Conservation (phyloP, 2,329 filamentous ascomycete genomes). For the Colletotrichum somersetense region DNA sequence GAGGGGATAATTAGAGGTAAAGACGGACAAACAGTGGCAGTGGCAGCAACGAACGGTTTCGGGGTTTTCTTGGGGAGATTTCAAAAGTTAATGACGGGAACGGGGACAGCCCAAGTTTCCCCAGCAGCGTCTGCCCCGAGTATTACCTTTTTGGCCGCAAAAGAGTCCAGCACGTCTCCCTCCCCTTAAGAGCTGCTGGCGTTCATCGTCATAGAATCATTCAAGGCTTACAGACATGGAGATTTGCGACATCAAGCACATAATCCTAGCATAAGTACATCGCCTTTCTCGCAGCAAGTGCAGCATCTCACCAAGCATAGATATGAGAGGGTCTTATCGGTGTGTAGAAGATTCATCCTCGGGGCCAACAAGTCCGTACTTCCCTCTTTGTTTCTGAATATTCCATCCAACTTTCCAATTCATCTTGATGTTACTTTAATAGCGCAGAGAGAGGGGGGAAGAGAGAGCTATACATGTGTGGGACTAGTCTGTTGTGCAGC, state of each 20-base stretch:
- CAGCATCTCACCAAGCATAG: not conserved
- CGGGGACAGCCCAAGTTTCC: not conserved
- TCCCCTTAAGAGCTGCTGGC: not conserved
- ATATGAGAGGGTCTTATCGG: conserved; percentile 1
- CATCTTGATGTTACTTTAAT: not conserved
- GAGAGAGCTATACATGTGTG: not conserved
- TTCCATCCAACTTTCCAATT: not conserved
- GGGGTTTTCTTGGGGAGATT: not conserved
- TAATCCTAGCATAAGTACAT: not conserved
- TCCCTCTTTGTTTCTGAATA: not conserved
- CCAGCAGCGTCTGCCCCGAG: conserved; percentile 5
- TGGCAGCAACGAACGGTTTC: not conserved
- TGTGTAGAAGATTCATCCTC: not conserved
- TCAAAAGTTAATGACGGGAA: conserved; percentile 20
- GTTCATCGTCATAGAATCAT: conserved; percentile 20
- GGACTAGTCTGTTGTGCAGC: not conserved
- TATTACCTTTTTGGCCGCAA: conserved; percentile 1
- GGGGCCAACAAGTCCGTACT: not conserved
- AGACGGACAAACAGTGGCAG: not conserved
- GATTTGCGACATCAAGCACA: conserved; percentile 2
- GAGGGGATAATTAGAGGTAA: not conserved
- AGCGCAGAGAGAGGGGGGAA: not conserved
- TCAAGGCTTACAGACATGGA: not conserved
- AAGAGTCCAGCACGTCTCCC: not conserved
- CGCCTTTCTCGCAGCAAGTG: not conserved